Evolutionary conservation across 2,329 filamentous ascomycete genomes (phyloP).

Genomic region (Samsoniella hepiali): DNA sequence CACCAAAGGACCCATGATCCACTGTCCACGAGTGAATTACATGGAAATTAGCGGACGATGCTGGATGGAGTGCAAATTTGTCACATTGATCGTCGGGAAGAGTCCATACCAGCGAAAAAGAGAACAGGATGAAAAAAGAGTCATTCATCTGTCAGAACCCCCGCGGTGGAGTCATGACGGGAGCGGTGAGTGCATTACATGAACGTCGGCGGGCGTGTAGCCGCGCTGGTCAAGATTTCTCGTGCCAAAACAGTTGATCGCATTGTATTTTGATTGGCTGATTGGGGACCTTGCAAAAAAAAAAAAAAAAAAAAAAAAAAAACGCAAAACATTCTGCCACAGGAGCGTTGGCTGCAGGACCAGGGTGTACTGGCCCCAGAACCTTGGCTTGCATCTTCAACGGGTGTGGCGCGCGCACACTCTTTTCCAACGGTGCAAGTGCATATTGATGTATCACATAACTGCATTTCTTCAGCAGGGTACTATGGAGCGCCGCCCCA

Average conservation of each 20-base stretch:
- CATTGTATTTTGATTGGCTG: neutral
- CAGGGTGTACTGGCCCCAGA: neutral
- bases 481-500: neutral
- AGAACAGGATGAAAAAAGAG: too few relatives aligned
- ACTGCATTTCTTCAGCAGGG: neutral
- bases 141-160: neutral
- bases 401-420: slow-evolving; percentile 1
- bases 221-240: neutral
- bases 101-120: too few relatives aligned
- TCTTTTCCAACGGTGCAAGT: slow-evolving; percentile 6
- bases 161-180: neutral
- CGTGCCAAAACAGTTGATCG: neutral
- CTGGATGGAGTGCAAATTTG: too few relatives aligned
- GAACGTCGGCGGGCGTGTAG: neutral
- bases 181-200: neutral
- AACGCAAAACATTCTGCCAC: neutral
- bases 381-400: slow-evolving; percentile 10
- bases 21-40: neutral
- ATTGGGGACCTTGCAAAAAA: neutral
- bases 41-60: too few relatives aligned
- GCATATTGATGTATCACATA: neutral
- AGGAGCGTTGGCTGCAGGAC: neutral
- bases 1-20: neutral
- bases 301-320: neutral
- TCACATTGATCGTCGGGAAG: too few relatives aligned